Evolutionary conservation across 169 alveolate species (phyloP).

Genomic region (Plasmodium relictum): DNA sequence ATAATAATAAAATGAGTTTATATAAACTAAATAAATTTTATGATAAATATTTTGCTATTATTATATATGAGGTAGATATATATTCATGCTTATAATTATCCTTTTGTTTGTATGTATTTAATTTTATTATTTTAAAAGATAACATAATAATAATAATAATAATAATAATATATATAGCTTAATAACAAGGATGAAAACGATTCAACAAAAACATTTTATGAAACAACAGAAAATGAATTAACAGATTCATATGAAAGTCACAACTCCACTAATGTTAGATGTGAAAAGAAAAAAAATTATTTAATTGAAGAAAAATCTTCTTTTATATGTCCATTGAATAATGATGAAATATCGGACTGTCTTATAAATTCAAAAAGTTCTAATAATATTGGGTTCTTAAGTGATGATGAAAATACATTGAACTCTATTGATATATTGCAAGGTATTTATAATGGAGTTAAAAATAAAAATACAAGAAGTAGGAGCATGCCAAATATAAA

Average conservation of each 20-base stretch:
- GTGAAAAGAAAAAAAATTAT: conserved; percentile 11
- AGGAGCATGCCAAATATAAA: conserved; percentile 70
- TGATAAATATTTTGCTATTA: background rate
- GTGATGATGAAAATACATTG: conserved; percentile 23
- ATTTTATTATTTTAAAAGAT: background rate
- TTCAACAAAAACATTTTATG: conserved; percentile 69
- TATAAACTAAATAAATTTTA: background rate
- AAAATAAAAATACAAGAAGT: conserved; percentile 21
- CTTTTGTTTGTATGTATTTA: background rate
- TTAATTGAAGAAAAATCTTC: background rate
- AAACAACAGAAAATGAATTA: conserved; percentile 73
- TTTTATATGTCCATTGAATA: background rate
- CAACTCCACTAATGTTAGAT: background rate
- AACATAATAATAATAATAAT: too few species aligned
- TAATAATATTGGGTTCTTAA: background rate
- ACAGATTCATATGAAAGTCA: conserved; percentile 31
- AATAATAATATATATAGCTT: conserved; percentile 6
- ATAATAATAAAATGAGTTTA: background rate
- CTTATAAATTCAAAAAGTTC: background rate
- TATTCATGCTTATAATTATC: background rate
- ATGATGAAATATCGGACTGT: background rate
- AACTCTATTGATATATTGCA: conserved; percentile 25
- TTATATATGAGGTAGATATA: background rate
- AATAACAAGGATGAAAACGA: conserved; percentile 56
- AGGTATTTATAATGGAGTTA: conserved; percentile 14